Evolutionary conservation across 139 green algal species (phyloP).

Genomic region (Tetraselmis chui): DNA sequence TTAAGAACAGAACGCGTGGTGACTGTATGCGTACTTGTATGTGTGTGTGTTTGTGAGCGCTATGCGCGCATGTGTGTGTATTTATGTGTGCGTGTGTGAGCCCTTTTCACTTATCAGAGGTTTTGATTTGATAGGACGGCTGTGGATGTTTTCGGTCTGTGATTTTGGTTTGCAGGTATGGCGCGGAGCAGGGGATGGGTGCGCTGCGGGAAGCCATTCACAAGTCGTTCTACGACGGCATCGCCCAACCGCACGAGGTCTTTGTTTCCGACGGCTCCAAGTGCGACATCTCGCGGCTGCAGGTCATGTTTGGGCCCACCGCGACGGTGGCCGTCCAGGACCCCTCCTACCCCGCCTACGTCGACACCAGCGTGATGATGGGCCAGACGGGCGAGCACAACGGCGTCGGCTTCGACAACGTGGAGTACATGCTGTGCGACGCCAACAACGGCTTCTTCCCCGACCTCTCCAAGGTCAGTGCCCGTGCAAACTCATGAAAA

Average conservation of each 20-base stretch:
- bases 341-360: constrained; percentile 98
- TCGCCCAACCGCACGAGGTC: constrained; percentile 73
- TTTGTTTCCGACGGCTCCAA: constrained; percentile 98
- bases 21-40: too few relatives aligned
- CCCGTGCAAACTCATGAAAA: too few relatives aligned
- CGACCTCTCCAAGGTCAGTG: constrained; percentile 75
- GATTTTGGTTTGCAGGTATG: constrained; percentile 74
- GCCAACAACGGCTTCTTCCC: constrained; percentile 97
- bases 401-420: constrained; percentile 71
- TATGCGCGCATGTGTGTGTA: too few relatives aligned
- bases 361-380: constrained; percentile 98
- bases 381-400: constrained; percentile 86
- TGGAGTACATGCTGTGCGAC: constrained; percentile 92
- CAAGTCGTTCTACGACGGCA: constrained; percentile 69
- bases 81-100: too few relatives aligned
- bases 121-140: too few relatives aligned
- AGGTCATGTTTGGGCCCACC: constrained; percentile 61
- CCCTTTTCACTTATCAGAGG: too few relatives aligned
- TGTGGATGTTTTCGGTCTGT: too few relatives aligned
- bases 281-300: constrained; percentile 95
- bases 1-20: too few relatives aligned
- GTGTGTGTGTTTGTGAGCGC: too few relatives aligned
- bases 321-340: constrained; percentile 63
- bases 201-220: constrained; percentile 75
- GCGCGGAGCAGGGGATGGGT: constrained; percentile 84